Evolutionary conservation across 1,139 yeast species (phyloP).

Genomic region (Diutina scorzettiae): DNA sequence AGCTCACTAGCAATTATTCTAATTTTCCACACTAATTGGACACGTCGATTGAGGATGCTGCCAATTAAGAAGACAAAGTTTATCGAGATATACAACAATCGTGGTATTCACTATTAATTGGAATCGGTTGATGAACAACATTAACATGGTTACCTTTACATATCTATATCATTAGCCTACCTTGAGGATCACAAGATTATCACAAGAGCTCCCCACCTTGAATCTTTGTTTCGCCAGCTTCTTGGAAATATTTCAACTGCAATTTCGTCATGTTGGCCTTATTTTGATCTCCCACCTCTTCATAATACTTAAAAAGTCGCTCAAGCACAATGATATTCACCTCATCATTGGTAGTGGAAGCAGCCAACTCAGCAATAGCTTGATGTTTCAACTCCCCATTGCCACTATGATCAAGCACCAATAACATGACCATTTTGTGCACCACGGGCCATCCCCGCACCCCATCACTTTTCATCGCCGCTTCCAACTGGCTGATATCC

Average conservation of each 20-base stretch:
- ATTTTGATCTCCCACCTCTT: slow-evolving; percentile 1
- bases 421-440: neutral
- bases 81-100: too few species aligned
- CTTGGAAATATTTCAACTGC: neutral
- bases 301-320: neutral
- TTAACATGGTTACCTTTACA: too few species aligned
- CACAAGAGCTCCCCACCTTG: too few species aligned
- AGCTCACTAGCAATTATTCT: too few species aligned
- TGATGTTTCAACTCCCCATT: neutral
- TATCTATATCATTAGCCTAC: too few species aligned
- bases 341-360: neutral
- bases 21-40: too few species aligned
- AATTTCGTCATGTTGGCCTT: neutral
- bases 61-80: too few species aligned
- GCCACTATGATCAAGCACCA: neutral
- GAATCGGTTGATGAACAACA: too few species aligned
- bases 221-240: too few species aligned
- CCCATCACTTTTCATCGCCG: neutral
- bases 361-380: neutral
- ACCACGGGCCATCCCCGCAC: neutral
- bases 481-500: neutral
- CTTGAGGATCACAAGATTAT: too few species aligned
- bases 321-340: neutral
- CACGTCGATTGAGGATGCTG: too few species aligned
- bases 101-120: too few species aligned